A percentile compares a stretch with the other conserved stretches of the same genome.
Conservation (phyloP, 257 asterid genomes). For the Rauvolfia tetraphylla region DNA sequence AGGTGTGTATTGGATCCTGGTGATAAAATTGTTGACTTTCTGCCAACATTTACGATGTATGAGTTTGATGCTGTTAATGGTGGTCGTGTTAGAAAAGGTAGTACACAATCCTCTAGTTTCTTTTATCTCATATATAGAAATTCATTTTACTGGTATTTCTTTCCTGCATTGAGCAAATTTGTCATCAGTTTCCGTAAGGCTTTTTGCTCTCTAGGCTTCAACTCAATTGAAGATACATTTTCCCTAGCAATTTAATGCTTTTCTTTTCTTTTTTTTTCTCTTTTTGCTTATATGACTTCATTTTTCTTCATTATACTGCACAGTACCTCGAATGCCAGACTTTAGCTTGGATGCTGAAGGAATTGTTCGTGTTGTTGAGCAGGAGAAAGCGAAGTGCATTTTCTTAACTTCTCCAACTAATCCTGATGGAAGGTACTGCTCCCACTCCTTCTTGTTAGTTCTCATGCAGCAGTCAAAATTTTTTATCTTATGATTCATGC, state of each 20-base stretch:
- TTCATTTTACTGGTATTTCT: background rate
- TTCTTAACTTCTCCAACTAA: constrained; percentile 94
- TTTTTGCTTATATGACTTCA: constrained; percentile 4
- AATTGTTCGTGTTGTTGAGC: constrained; percentile 64
- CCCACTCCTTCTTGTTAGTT: background rate
- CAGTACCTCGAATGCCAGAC: constrained; percentile 82
- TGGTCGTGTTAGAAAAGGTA: constrained; percentile 85
- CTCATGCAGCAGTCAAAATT: background rate
- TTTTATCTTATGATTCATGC: background rate
- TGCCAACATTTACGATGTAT: constrained; percentile 96
- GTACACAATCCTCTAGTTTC: constrained; percentile 2
- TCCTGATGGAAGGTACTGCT: constrained; percentile 91
- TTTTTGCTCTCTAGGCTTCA: background rate
- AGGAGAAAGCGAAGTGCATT: constrained; percentile 88
- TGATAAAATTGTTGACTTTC: constrained; percentile 92
- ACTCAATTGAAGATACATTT: background rate
- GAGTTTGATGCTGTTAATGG: constrained; percentile 99
- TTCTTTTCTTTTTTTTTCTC: background rate
- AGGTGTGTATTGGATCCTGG: constrained; percentile 94
- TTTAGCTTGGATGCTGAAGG: constrained; percentile 78
- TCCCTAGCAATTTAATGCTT: background rate
- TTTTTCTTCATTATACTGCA: constrained; percentile 16
- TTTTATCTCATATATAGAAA: constrained; percentile 7
- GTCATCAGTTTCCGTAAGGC: background rate
- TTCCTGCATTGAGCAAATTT: background rate